Percentiles rank a stretch among this genome's conserved stretches.
These are phyloP conservation scores for Trypanosoma lewisi DNA, from an alignment of 208 protist species.

Conservation along the genomic window DNA sequence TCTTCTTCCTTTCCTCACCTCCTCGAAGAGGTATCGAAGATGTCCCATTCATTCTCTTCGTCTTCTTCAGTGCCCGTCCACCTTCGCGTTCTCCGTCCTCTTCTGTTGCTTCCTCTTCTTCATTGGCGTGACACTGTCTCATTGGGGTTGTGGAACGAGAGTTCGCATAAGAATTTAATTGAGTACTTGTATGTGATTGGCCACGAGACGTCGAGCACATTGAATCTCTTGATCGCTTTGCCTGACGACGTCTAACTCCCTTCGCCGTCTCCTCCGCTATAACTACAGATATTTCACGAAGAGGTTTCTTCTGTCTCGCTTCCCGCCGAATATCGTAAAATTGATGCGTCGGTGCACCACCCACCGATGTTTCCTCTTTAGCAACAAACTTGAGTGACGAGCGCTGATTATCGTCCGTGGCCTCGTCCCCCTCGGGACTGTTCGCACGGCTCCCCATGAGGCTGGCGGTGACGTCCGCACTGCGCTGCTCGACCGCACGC, in stretches of 20 bases:
- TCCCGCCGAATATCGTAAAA: constrained; percentile 86
- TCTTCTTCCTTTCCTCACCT: too few species aligned
- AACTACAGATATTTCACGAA: constrained; percentile 80
- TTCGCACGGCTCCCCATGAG: constrained; percentile 47
- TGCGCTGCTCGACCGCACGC: constrained; percentile 82
- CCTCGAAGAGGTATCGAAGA: too few species aligned
- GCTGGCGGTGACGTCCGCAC: constrained; percentile 66
- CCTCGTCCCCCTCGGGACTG: constrained; percentile 25
- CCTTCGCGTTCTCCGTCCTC: neutral
- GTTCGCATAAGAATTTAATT: constrained; percentile 7
- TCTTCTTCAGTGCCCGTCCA: too few species aligned
- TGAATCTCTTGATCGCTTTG: constrained; percentile 5
- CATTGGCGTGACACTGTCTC: neutral
- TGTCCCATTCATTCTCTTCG: too few species aligned
- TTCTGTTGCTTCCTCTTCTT: neutral
- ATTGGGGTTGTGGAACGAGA: constrained; percentile 14
- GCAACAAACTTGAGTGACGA: constrained; percentile 77
- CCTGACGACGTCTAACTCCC: constrained; percentile 7
- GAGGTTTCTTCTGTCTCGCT: constrained; percentile 49
- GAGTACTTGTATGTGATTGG: constrained; percentile 26
- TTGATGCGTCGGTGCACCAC: constrained; percentile 60
- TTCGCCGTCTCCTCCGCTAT: constrained; percentile 79
- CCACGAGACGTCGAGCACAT: constrained; percentile 19
- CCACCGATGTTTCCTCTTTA: constrained; percentile 46
- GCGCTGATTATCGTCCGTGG: constrained; percentile 8